Conservation (phyloP, 345 rosid genomes). For the Gossypium ekmanianum region DNA sequence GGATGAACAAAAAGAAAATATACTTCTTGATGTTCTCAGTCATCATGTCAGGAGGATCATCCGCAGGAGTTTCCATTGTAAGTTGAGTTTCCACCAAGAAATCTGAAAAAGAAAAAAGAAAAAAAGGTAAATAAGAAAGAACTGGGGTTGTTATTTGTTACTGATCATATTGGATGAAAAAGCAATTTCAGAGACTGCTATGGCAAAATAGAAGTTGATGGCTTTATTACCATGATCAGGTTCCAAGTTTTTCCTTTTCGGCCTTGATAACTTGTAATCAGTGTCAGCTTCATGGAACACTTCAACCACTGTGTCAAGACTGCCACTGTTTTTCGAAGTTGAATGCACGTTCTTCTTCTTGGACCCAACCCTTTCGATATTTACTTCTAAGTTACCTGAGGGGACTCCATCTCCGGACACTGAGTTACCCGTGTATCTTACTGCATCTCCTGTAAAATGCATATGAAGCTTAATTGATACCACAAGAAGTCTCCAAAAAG, state of each 20-base stretch:
- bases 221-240: slow-evolving; percentile 50
- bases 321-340: slow-evolving; percentile 54
- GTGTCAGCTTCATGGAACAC: slow-evolving; percentile 43
- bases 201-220: background rate
- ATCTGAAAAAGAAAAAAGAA: slow-evolving; percentile 30
- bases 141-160: background rate
- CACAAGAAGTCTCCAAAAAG: background rate
- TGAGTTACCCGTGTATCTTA: slow-evolving; percentile 63
- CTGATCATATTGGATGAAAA: background rate
- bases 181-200: slow-evolving; percentile 9
- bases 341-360: slow-evolving; percentile 49
- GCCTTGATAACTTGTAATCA: slow-evolving; percentile 44
- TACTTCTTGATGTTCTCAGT: slow-evolving; percentile 70
- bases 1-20: background rate
- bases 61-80: slow-evolving; percentile 51
- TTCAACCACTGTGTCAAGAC: slow-evolving; percentile 74
- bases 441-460: slow-evolving; percentile 44
- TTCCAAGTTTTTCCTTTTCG: slow-evolving; percentile 45
- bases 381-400: background rate
- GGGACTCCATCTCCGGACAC: slow-evolving; percentile 51
- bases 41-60: slow-evolving; percentile 51
- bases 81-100: slow-evolving; percentile 71
- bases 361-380: slow-evolving; percentile 17
- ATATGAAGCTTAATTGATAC: slow-evolving; percentile 5
- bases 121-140: background rate